Evolutionary conservation across 1,284 basidiomycete genomes (phyloP).

Genomic region (Acaromyces ingoldii): DNA sequence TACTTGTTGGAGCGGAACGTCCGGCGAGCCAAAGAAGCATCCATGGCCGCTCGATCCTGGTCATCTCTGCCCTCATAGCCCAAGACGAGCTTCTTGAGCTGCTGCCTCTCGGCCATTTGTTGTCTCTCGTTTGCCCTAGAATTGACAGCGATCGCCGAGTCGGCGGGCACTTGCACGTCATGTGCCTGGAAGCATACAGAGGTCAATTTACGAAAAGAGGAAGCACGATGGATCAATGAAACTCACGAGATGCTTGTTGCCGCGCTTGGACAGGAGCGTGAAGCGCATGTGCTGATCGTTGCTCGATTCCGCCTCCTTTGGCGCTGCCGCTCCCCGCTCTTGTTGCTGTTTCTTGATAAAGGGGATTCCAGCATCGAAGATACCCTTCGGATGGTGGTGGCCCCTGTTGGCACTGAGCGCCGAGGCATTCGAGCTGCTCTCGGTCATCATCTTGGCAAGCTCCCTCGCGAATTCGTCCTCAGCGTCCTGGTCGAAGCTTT

Average conservation of each 20-base stretch:
- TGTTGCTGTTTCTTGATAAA: conserved; percentile 12
- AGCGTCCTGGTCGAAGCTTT: conserved; percentile 62
- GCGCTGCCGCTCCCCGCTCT: conserved; percentile 58
- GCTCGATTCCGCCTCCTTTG: conserved; percentile 55
- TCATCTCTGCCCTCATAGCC: no score
- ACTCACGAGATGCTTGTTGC: conserved; percentile 81
- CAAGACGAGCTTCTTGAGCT: conserved; percentile 45
- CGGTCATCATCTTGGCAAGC: conserved; percentile 82
- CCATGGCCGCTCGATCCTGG: no score
- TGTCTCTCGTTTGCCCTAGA: conserved; percentile 39
- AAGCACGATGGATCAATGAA: neutral
- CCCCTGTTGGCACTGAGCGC: neutral
- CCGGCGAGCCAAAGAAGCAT: no score
- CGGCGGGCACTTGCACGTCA: conserved; percentile 35
- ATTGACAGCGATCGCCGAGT: conserved; percentile 39
- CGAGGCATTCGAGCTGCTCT: conserved; percentile 59
- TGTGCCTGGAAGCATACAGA: conserved; percentile 17
- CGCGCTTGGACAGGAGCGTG: conserved; percentile 85
- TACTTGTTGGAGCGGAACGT: no score
- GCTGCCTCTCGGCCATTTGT: conserved; percentile 39
- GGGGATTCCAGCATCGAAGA: conserved; percentile 18
- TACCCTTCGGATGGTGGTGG: conserved; percentile 7
- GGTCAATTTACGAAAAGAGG: neutral
- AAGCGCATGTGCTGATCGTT: conserved; percentile 75
- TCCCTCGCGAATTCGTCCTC: conserved; percentile 92